phyloP scores from a whole-genome alignment of 345 rosid species.

The Luvunga scandens region DNA sequence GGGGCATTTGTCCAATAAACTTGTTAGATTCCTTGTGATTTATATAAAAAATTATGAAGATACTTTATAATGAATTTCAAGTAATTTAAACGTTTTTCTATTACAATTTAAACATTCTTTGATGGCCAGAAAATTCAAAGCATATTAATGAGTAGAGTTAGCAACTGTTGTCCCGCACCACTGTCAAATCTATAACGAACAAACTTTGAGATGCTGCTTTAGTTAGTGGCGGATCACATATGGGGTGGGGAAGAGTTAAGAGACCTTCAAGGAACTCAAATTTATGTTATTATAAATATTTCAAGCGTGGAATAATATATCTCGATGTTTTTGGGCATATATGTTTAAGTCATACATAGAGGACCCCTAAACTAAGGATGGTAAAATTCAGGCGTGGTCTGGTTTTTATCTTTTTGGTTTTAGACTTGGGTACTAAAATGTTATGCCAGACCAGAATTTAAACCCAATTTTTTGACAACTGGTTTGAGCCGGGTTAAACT shows the following conservation, averaged over 20 bases:
- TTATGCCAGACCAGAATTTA: too few relatives aligned
- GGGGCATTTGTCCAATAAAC: neutral
- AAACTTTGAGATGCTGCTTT: neutral
- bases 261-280: too few relatives aligned
- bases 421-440: too few relatives aligned
- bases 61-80: neutral
- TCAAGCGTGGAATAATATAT: too few relatives aligned
- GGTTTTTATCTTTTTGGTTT: fast-evolving
- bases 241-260: too few relatives aligned
- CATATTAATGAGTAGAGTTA: neutral
- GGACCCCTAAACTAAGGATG: too few relatives aligned
- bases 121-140: neutral
- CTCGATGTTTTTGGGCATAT: too few relatives aligned
- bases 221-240: neutral
- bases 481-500: too few relatives aligned
- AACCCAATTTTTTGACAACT: too few relatives aligned
- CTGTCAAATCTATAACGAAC: neutral
- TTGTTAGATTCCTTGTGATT: neutral
- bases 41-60: neutral
- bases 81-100: neutral
- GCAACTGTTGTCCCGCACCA: neutral
- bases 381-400: fast-evolving
- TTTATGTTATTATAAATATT: too few relatives aligned
- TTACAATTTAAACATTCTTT: neutral
- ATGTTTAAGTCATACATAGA: too few relatives aligned